Conservation (phyloP, 768 basidiomycete genomes). For the Peribolospora baueri region DNA sequence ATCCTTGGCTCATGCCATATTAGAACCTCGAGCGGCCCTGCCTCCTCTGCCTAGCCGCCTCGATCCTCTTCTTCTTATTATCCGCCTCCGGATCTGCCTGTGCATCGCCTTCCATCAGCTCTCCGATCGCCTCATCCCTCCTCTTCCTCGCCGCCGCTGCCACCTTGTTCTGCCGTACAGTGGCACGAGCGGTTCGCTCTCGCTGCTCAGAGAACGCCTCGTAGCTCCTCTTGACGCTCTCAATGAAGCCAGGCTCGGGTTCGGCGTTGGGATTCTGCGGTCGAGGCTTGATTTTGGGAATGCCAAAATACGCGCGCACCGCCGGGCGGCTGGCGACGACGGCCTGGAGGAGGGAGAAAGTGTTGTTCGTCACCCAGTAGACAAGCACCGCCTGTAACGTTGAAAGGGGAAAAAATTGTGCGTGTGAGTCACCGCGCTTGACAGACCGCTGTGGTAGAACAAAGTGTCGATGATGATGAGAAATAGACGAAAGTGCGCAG, state of each 20-base stretch:
- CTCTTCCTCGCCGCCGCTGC: no score
- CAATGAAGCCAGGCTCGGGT: not conserved
- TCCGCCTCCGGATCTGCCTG: no score
- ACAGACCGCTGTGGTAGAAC: not conserved
- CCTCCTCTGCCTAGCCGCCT: no score
- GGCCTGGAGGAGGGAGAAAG: constrained; percentile 31
- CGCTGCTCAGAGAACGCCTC: not conserved
- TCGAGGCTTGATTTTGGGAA: constrained; percentile 12
- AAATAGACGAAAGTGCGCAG: constrained; percentile 2
- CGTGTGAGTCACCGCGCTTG: not conserved
- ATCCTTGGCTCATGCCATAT: no score
- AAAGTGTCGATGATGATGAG: not conserved
- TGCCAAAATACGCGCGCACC: constrained; percentile 20
- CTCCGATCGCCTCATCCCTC: no score
- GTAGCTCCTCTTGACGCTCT: constrained; percentile 1
- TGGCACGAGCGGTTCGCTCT: no score
- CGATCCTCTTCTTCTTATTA: no score
- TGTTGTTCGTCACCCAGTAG: constrained; percentile 33
- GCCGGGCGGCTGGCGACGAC: constrained; percentile 25
- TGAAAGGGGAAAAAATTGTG: not conserved
- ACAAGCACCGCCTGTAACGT: constrained; percentile 31
- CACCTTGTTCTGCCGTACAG: no score
- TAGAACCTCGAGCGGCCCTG: no score
- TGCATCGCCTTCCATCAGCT: no score
- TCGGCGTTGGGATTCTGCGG: constrained; percentile 4